A percentile compares a stretch with the other conserved stretches of the same genome.
Evolutionary conservation across 83 land plant species (phyloP).

Genomic region (Picea abies): DNA sequence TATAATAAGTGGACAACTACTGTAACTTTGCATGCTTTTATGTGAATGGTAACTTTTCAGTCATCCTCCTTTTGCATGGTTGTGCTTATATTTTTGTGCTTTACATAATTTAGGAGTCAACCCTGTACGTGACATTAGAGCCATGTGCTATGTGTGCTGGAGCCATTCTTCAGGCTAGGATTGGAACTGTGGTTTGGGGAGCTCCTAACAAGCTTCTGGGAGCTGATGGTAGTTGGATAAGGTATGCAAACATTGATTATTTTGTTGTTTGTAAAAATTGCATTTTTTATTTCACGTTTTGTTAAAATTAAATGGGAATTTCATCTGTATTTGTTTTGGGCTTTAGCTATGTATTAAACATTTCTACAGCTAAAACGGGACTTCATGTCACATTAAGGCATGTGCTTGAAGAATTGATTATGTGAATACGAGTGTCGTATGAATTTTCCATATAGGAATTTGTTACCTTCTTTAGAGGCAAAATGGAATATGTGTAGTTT

Average conservation of each 20-base stretch:
- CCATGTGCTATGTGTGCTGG: constrained; percentile 99
- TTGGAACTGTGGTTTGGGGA: constrained; percentile 86
- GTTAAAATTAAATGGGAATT: background rate
- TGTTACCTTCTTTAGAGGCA: background rate
- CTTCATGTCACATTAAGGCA: background rate
- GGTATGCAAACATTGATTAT: constrained; percentile 37
- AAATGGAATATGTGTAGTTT: background rate
- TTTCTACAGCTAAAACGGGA: background rate
- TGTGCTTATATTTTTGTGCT: background rate
- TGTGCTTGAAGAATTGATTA: background rate
- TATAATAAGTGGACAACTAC: background rate
- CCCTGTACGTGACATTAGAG: constrained; percentile 93
- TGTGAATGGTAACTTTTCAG: constrained; percentile 4
- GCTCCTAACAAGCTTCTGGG: constrained; percentile 90
- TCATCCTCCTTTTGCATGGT: background rate
- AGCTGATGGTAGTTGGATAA: constrained; percentile 98
- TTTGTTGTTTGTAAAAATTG: constrained; percentile 5
- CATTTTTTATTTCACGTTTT: background rate
- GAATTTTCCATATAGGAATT: background rate
- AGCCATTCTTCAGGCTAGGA: constrained; percentile 88
- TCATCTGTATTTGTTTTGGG: background rate
- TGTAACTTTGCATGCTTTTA: constrained; percentile 6
- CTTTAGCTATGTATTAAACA: background rate
- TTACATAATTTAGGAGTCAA: constrained; percentile 59
- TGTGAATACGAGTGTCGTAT: background rate